Base-by-base conservation (phyloP, 768 basidiomycete genomes). In the Boletus rex-veris region DNA sequence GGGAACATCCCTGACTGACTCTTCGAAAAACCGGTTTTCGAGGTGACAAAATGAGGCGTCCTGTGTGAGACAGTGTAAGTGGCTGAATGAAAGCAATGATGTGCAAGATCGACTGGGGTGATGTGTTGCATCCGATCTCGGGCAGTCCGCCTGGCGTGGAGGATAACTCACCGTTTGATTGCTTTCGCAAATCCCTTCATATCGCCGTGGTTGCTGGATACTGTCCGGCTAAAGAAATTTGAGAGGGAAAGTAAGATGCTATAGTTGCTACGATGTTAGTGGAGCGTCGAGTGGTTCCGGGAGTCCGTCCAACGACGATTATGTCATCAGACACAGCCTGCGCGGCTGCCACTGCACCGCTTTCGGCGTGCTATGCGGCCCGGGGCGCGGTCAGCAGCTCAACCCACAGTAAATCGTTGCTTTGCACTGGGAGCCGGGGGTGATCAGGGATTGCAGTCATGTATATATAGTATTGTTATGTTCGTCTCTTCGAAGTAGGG, bases 111-210 rank as follows among this genome's bases (percentile, higher is more conserved):
- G 47, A 49, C 33, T 41, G 51, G 31, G 37, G 45, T 28, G 44
- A 47, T 49, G n/a, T 26, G 24, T 50, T 33, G 51, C 33, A 36
- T 45, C 45, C 41, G 30, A 46, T 42, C 42, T 33, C 37, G 26
- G 43, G 43, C 5, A 31, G 33, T 30, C 40, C 47, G 40, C 37
- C 21, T 39, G 42, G 28, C 26, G n/a, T 37, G 33, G 30, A 24
- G 10, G 35, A 33, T 19, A 38, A 67, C 75, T 30, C 70, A 88
- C 91, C 92, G 83, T 69, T 82, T 80, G 59, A 92, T 77, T 19
- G 82, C 83, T 69, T 92, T 94, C 6, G 82, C 79, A 50, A 92
- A 66, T 24, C 92, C 92, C 78, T 93, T 94, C 92, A 93, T 93
- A 56, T 55, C 71, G 67, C 21, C 39, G 48, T 31, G 44, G 40